Evolutionary conservation across 2,329 filamentous ascomycete genomes (phyloP).

Genomic region (Byssothecium circinans): DNA sequence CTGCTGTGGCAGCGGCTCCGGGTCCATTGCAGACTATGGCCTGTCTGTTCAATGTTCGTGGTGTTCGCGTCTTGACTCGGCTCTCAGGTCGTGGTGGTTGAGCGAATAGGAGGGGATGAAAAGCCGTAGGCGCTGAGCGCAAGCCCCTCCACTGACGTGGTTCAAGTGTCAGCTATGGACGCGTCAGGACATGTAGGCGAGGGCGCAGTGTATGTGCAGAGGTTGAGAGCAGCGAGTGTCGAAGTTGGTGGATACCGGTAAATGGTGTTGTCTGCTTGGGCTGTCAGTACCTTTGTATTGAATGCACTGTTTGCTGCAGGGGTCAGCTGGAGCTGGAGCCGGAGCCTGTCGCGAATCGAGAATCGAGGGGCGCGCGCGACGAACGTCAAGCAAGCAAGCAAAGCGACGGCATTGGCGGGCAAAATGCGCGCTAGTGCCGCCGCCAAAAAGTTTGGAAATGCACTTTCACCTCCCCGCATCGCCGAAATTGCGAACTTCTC

Average conservation of each 20-base stretch:
- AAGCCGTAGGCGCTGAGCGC: slow-evolving; percentile 24
- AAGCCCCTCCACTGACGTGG: slow-evolving; percentile 28
- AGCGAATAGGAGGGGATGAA: slow-evolving; percentile 30
- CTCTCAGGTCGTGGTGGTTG: slow-evolving; percentile 12
- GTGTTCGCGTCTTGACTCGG: slow-evolving; percentile 18
- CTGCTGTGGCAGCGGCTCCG: background rate
- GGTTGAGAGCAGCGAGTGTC: too few species aligned
- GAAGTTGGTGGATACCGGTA: background rate
- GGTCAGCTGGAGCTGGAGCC: slow-evolving; percentile 15
- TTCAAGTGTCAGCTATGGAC: slow-evolving; percentile 22
- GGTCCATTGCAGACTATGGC: background rate
- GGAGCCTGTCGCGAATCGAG: slow-evolving; percentile 10
- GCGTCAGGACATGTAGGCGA: slow-evolving; percentile 28
- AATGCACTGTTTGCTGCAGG: background rate
- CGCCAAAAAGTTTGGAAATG: slow-evolving; percentile 20
- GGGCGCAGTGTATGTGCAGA: slow-evolving; percentile 5
- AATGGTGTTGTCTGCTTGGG: slow-evolving; percentile 17
- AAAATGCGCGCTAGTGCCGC: too few species aligned
- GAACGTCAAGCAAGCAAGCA: too few species aligned
- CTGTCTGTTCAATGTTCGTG: background rate
- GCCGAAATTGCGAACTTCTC: too few species aligned
- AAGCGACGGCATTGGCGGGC: background rate
- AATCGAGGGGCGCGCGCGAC: background rate
- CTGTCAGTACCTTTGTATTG: slow-evolving; percentile 4
- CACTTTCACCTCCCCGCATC: background rate